Conservation (phyloP, 345 rosid species). For the Camelina sativa region DNA sequence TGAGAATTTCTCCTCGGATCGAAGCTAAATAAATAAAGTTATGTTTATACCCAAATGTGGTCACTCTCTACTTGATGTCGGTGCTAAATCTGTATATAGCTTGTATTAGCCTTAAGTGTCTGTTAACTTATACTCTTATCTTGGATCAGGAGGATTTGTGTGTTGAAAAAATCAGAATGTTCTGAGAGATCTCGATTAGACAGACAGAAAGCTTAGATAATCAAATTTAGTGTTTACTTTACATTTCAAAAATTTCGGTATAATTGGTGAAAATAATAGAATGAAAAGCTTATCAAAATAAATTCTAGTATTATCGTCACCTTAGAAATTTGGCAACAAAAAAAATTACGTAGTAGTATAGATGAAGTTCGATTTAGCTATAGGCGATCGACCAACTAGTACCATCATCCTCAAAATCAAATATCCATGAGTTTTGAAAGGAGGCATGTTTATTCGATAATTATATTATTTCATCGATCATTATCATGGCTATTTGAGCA, state of each 20-base stretch:
- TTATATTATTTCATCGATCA: too few species aligned
- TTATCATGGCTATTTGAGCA: too few species aligned
- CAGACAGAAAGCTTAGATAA: background rate
- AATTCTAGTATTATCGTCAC: background rate
- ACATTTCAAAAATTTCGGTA: background rate
- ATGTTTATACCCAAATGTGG: constrained; percentile 18
- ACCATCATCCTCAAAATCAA: too few species aligned
- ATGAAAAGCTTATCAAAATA: background rate
- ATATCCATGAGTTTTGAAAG: too few species aligned
- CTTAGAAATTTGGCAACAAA: too few species aligned
- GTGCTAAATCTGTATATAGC: constrained; percentile 37
- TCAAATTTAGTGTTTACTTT: background rate
- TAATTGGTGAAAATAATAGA: background rate
- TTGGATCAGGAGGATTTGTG: constrained; percentile 19
- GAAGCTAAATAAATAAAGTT: constrained; percentile 13
- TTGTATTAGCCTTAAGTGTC: constrained; percentile 14
- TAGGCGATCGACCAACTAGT: too few species aligned
- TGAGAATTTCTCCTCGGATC: constrained; percentile 36
- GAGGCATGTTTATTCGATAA: too few species aligned
- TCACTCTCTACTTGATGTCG: constrained; percentile 11
- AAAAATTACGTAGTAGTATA: too few species aligned
- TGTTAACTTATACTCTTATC: constrained; percentile 10
- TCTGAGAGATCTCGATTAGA: constrained; percentile 22
- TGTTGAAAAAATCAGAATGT: background rate
- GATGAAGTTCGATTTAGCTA: too few species aligned